Evolutionary conservation across 2,329 filamentous ascomycete genomes (phyloP).

Genomic region (Penicillium sp.): DNA sequence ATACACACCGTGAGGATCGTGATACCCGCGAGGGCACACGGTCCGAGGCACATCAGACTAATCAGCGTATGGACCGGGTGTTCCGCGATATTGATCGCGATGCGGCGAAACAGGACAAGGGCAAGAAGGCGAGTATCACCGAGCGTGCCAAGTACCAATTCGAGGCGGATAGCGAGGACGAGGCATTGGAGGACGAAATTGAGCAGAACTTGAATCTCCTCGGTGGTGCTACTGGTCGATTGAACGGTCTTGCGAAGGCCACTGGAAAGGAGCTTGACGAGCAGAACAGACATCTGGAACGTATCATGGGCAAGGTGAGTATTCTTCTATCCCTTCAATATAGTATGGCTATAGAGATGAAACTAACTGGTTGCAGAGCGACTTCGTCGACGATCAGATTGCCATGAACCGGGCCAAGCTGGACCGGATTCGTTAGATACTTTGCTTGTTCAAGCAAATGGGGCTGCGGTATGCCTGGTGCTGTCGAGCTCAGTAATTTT

Average conservation of each 20-base stretch:
- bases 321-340: not conserved
- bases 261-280: slow-evolving; percentile 72
- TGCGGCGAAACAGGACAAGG: slow-evolving; percentile 47
- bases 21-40: slow-evolving; percentile 56
- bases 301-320: slow-evolving; percentile 73
- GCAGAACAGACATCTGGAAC: slow-evolving; percentile 75
- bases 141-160: slow-evolving; percentile 74
- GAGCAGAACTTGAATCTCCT: slow-evolving; percentile 63
- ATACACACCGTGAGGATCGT: slow-evolving; percentile 60
- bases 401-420: slow-evolving; percentile 72
- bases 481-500: slow-evolving; percentile 25
- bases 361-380: slow-evolving; percentile 58
- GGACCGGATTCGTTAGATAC: slow-evolving; percentile 52
- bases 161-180: slow-evolving; percentile 70
- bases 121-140: slow-evolving; percentile 53
- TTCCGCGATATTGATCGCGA: slow-evolving; percentile 62
- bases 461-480: slow-evolving; percentile 31
- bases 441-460: not conserved
- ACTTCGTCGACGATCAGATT: slow-evolving; percentile 77
- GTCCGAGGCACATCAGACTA: slow-evolving; percentile 50
- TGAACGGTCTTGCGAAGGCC: slow-evolving; percentile 71
- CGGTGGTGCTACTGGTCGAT: slow-evolving; percentile 60
- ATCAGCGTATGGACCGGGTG: slow-evolving; percentile 62
- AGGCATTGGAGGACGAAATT: slow-evolving; percentile 70
- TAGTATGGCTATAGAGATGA: not conserved